phyloP scores from a whole-genome alignment of 805 yeast species.

The Jamesozyma jinghongensis region DNA sequence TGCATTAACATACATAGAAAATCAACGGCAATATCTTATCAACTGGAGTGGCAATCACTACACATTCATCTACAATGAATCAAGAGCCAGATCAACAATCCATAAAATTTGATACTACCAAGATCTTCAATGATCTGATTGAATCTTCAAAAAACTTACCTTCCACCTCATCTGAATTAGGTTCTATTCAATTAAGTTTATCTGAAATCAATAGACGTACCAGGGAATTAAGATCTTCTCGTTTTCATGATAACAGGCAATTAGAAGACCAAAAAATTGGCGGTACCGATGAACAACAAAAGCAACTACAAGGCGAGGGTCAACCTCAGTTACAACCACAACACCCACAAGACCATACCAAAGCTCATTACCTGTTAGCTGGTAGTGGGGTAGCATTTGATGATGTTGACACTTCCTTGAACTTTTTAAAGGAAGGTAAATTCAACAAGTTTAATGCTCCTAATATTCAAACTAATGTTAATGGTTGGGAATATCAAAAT shows the following conservation, averaged over 20 bases:
- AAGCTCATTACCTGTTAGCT: constrained; percentile 82
- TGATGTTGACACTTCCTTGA: constrained; percentile 58
- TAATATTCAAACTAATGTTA: not conserved
- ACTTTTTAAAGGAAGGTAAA: constrained; percentile 17
- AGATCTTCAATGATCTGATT: constrained; percentile 54
- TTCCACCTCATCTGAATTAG: constrained; percentile 52
- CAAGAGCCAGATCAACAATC: not conserved
- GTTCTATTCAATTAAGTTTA: constrained; percentile 71
- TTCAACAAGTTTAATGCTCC: not conserved
- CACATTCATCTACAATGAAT: not conserved
- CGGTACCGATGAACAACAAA: constrained; percentile 15
- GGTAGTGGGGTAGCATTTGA: constrained; percentile 83
- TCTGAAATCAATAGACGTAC: constrained; percentile 69
- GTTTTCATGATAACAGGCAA: constrained; percentile 9
- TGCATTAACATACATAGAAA: too few relatives aligned
- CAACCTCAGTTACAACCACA: not conserved
- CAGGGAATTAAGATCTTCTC: constrained; percentile 37
- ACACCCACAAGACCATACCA: constrained; percentile 37
- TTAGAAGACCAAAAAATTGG: not conserved
- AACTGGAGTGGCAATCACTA: too few relatives aligned
- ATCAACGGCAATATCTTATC: too few relatives aligned
- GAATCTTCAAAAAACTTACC: constrained; percentile 76
- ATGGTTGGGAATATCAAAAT: not conserved
- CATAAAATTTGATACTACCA: constrained; percentile 7
- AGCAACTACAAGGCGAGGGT: not conserved